Evolutionary conservation across 2,329 filamentous ascomycete species (phyloP).

Genomic region (Cercospora zeina): DNA sequence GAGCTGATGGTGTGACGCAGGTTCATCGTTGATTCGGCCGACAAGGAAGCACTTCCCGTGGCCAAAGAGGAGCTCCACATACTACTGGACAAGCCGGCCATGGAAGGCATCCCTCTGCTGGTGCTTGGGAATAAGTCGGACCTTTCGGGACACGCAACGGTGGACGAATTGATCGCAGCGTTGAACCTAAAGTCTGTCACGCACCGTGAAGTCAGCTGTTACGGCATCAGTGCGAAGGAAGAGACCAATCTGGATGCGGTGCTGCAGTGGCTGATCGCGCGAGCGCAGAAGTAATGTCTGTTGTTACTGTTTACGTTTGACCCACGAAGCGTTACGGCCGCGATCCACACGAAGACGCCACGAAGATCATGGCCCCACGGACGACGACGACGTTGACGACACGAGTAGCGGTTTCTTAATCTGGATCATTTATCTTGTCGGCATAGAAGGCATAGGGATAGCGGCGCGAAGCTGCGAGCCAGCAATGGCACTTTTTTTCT

Average conservation of each 20-base stretch:
- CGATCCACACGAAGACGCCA: constrained; percentile 24
- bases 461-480: constrained; percentile 39
- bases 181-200: constrained; percentile 87
- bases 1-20: constrained; percentile 42
- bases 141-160: constrained; percentile 82
- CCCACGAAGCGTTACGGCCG: constrained; percentile 29
- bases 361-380: constrained; percentile 24
- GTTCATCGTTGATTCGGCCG: constrained; percentile 96
- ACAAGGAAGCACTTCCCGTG: constrained; percentile 73
- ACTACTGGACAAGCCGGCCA: constrained; percentile 77
- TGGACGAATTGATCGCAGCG: constrained; percentile 92
- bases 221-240: constrained; percentile 97
- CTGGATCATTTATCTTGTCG: constrained; percentile 18
- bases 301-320: constrained; percentile 18
- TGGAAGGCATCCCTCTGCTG: constrained; percentile 87
- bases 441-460: constrained; percentile 29
- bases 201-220: constrained; percentile 94
- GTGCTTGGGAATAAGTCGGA: constrained; percentile 98
- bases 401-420: constrained; percentile 6
- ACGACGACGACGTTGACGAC: constrained; percentile 14
- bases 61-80: constrained; percentile 91
- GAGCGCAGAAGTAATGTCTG: constrained; percentile 64
- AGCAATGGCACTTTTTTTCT: constrained; percentile 39
- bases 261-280: constrained; percentile 92
- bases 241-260: constrained; percentile 98